Conservation (phyloP, 2,329 filamentous ascomycete species). For the Claviceps cyperi region DNA sequence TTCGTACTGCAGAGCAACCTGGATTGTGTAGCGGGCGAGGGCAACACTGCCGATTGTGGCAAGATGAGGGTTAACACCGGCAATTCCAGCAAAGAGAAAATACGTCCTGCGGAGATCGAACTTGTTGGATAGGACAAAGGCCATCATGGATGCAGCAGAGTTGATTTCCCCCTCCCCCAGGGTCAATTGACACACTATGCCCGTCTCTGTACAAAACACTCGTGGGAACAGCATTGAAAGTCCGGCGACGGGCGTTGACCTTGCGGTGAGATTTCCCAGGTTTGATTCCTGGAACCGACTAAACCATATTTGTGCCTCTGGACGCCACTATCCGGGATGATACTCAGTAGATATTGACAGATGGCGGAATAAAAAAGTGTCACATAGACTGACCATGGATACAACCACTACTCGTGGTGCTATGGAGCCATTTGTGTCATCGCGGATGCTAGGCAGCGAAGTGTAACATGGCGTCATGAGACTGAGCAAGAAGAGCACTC, state of each 20-base stretch:
- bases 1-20: slow-evolving; percentile 64
- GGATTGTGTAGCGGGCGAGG: slow-evolving; percentile 54
- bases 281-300: slow-evolving; percentile 28
- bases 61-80: slow-evolving; percentile 55
- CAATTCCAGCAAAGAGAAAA: slow-evolving; percentile 59
- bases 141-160: slow-evolving; percentile 50
- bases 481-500: neutral
- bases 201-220: slow-evolving; percentile 46
- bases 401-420: slow-evolving; percentile 26
- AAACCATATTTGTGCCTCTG: slow-evolving; percentile 50
- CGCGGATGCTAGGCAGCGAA: neutral
- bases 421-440: neutral
- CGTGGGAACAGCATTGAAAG: slow-evolving; percentile 51
- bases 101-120: slow-evolving; percentile 57
- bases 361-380: slow-evolving; percentile 5
- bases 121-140: slow-evolving; percentile 42
- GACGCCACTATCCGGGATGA: slow-evolving; percentile 34
- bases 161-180: slow-evolving; percentile 63
- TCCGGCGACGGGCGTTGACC: slow-evolving; percentile 44
- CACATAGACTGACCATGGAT: slow-evolving; percentile 36
- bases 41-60: slow-evolving; percentile 53
- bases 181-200: slow-evolving; percentile 52
- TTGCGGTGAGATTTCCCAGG: slow-evolving; percentile 39
- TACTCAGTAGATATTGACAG: neutral
- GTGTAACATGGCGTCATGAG: neutral